Evolutionary conservation across 371 early-diverging fungal species (phyloP).

Genomic region (Dentiscutata heterogama): DNA sequence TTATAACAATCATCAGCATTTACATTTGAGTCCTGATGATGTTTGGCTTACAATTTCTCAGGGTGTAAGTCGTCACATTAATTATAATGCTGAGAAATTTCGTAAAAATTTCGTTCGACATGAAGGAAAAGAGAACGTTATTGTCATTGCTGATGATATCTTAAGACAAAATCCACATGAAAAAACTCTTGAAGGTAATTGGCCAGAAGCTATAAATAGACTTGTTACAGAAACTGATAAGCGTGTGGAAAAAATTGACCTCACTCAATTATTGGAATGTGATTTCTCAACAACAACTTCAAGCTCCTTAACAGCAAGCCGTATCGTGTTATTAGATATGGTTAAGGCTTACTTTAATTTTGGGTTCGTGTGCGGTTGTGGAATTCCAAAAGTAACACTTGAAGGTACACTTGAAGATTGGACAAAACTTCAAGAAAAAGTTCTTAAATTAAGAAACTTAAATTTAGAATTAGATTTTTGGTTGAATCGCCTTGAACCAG

Average conservation of each 20-base stretch:
- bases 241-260: constrained; percentile 2
- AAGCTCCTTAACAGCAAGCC: constrained; percentile 1
- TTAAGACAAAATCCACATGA: background rate
- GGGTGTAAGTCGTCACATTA: constrained; percentile 46
- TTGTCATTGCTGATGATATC: background rate
- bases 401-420: constrained; percentile 24
- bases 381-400: constrained; percentile 30
- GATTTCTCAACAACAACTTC: constrained; percentile 18
- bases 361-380: background rate
- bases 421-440: constrained; percentile 26
- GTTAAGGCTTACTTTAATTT: background rate
- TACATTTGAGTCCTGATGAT: constrained; percentile 47
- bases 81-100: constrained; percentile 34
- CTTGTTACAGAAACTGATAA: background rate
- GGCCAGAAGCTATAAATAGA: background rate
- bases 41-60: constrained; percentile 49
- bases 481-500: constrained; percentile 21
- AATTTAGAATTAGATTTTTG: constrained; percentile 24
- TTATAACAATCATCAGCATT: constrained; percentile 49
- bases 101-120: background rate
- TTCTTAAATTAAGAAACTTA: constrained; percentile 4
- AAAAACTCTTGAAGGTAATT: constrained; percentile 4
- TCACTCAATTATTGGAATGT: constrained; percentile 6
- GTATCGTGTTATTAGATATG: constrained; percentile 2
- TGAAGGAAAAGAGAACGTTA: background rate